phyloP scores from a whole-genome alignment of 441 rosid species.

The Bruguiera hainesii region DNA sequence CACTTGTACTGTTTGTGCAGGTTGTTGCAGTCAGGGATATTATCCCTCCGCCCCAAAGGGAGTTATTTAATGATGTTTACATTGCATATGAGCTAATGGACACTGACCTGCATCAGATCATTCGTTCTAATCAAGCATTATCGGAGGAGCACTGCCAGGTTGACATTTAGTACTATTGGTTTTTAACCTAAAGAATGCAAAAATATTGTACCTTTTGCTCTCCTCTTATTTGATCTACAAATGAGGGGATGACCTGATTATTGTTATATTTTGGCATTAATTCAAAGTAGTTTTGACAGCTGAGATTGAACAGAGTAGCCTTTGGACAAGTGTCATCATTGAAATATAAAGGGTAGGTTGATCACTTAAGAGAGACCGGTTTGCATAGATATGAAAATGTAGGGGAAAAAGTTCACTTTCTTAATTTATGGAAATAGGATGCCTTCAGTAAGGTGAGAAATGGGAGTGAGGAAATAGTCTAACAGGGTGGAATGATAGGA shows the following conservation, averaged over 20 bases:
- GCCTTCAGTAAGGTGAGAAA: too few relatives aligned
- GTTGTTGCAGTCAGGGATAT: constrained; percentile 86
- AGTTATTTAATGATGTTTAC: constrained; percentile 70
- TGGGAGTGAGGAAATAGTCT: too few relatives aligned
- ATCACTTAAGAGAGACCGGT: too few relatives aligned
- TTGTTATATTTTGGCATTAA: too few relatives aligned
- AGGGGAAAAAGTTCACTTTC: too few relatives aligned
- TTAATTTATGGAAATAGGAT: too few relatives aligned
- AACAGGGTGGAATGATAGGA: too few relatives aligned
- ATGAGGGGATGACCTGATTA: not conserved
- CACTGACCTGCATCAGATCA: constrained; percentile 54
- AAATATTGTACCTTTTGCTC: not conserved
- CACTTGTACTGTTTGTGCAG: constrained; percentile 32
- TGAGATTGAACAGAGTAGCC: too few relatives aligned
- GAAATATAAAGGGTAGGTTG: too few relatives aligned
- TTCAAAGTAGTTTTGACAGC: too few relatives aligned
- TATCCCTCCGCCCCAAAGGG: constrained; percentile 72
- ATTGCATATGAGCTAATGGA: constrained; percentile 89
- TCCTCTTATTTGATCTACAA: not conserved
- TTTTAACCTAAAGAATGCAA: not conserved
- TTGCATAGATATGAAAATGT: too few relatives aligned
- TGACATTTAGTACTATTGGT: constrained; percentile 9
- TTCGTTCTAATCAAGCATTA: constrained; percentile 56
- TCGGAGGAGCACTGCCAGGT: constrained; percentile 76
- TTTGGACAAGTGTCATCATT: too few relatives aligned